Conservation (phyloP, 1,284 basidiomycete genomes). For the Microbotryomycetes sp. region DNA sequence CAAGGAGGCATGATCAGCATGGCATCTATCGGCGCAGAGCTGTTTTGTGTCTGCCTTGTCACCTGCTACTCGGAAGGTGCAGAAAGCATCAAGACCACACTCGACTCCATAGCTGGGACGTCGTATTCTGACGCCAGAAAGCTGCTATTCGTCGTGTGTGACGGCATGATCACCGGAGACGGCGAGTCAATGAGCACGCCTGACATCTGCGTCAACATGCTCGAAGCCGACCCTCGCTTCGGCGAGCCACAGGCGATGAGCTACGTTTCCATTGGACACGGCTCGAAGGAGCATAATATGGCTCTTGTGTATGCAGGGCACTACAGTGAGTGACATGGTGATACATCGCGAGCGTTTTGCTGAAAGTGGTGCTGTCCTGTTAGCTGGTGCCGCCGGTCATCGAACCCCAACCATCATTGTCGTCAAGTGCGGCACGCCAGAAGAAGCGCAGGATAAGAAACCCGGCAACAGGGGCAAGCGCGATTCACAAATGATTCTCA, state of each 20-base stretch:
- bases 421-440: constrained; percentile 86
- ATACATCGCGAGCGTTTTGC: background rate
- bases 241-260: constrained; percentile 95
- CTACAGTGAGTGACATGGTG: constrained; percentile 85
- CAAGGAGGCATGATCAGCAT: constrained; percentile 57
- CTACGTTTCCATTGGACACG: constrained; percentile 83
- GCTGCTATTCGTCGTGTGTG: constrained; percentile 87
- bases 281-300: constrained; percentile 81
- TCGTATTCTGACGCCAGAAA: constrained; percentile 88
- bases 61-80: constrained; percentile 98
- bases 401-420: constrained; percentile 91
- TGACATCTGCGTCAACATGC: constrained; percentile 84
- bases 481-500: constrained; percentile 95
- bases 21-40: constrained; percentile 81
- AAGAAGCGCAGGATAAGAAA: constrained; percentile 79
- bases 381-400: constrained; percentile 56
- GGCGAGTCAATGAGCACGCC: constrained; percentile 93
- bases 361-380: background rate
- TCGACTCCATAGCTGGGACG: constrained; percentile 85
- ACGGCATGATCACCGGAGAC: constrained; percentile 97
- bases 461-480: constrained; percentile 98
- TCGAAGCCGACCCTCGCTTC: constrained; percentile 91
- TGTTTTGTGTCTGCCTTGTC: constrained; percentile 90
- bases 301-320: constrained; percentile 99
- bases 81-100: constrained; percentile 80